These are phyloP conservation scores for Prunella vulgaris DNA, from an alignment of 257 asterid species.

Conservation along the genomic window DNA sequence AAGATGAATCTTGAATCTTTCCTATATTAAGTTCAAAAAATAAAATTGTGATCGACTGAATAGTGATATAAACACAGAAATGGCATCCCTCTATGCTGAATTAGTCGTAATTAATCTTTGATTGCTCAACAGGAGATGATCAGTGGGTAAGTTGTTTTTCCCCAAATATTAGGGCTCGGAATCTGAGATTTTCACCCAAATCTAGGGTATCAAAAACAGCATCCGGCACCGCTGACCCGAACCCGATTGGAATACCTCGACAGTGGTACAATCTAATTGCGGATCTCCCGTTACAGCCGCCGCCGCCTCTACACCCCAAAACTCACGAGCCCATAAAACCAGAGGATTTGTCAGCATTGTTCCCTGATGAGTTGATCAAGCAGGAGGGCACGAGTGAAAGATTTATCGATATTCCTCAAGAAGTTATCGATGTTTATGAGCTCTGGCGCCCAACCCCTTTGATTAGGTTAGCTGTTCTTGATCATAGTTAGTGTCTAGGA, in stretches of 20 bases:
- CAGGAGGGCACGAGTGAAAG: slow-evolving; percentile 59
- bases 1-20: not conserved
- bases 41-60: not conserved
- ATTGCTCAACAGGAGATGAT: slow-evolving; percentile 27
- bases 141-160: slow-evolving; percentile 22
- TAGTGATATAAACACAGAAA: not conserved
- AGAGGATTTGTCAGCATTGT: slow-evolving; percentile 67
- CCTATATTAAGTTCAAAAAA: no score
- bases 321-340: slow-evolving; percentile 68
- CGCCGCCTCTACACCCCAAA: slow-evolving; percentile 73
- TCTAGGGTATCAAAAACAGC: slow-evolving; percentile 28
- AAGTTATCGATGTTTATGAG: slow-evolving; percentile 67
- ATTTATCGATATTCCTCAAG: slow-evolving; percentile 78
- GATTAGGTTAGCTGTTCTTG: slow-evolving; percentile 53
- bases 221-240: slow-evolving; percentile 21
- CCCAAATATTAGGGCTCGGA: slow-evolving; percentile 26
- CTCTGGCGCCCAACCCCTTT: slow-evolving; percentile 98
- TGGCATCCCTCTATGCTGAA: not conserved
- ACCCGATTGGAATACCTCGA: slow-evolving; percentile 49
- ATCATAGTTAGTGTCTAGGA: not conserved
- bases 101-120: not conserved
- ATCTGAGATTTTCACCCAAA: slow-evolving; percentile 27
- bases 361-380: slow-evolving; percentile 75
- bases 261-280: slow-evolving; percentile 81
- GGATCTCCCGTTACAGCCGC: slow-evolving; percentile 82